These are phyloP conservation scores for Fistulina hepatica DNA, from an alignment of 1,284 basidiomycete species.

Conservation along the genomic window DNA sequence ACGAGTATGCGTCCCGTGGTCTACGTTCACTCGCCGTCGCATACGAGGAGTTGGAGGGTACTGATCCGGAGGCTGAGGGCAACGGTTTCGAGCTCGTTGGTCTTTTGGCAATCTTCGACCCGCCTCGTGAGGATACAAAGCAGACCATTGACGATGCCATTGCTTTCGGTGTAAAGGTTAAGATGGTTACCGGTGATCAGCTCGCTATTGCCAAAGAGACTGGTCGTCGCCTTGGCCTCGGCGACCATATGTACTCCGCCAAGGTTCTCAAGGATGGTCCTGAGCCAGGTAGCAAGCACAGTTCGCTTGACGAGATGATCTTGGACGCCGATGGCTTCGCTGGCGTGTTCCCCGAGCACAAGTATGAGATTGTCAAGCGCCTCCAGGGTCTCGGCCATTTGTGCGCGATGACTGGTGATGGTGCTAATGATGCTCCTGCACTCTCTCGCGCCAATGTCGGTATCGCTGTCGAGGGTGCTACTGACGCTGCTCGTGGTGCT, in stretches of 20 bases:
- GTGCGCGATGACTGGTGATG: slow-evolving; percentile 70
- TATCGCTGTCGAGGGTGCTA: slow-evolving; percentile 92
- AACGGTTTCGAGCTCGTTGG: slow-evolving; percentile 81
- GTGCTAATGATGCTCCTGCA: slow-evolving; percentile 90
- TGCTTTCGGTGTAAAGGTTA: slow-evolving; percentile 90
- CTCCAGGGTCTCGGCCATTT: slow-evolving; percentile 83
- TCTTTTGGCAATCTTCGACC: slow-evolving; percentile 94
- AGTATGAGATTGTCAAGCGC: slow-evolving; percentile 64
- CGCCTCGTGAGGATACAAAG: slow-evolving; percentile 95
- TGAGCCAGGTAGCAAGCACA: slow-evolving; percentile 65
- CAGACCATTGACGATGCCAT: slow-evolving; percentile 95
- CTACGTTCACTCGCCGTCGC: slow-evolving; percentile 93
- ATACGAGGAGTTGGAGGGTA: slow-evolving; percentile 82
- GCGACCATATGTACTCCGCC: slow-evolving; percentile 93
- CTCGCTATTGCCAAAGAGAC: slow-evolving; percentile 99
- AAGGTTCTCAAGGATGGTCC: slow-evolving; percentile 90
- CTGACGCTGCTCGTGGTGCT: slow-evolving; percentile 86
- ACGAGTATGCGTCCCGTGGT: slow-evolving; percentile 91
- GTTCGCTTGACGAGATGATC: slow-evolving; percentile 83
- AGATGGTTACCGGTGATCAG: slow-evolving; percentile 99
- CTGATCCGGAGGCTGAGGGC: slow-evolving; percentile 72
- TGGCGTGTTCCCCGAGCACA: slow-evolving; percentile 19
- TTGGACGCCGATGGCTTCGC: slow-evolving; percentile 23
- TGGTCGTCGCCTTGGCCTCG: slow-evolving; percentile 85
- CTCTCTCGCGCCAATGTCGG: slow-evolving; percentile 89